Evolutionary conservation across 371 early-diverging fungal genomes (phyloP).

Genomic region (Apophysomyces variabilis): DNA sequence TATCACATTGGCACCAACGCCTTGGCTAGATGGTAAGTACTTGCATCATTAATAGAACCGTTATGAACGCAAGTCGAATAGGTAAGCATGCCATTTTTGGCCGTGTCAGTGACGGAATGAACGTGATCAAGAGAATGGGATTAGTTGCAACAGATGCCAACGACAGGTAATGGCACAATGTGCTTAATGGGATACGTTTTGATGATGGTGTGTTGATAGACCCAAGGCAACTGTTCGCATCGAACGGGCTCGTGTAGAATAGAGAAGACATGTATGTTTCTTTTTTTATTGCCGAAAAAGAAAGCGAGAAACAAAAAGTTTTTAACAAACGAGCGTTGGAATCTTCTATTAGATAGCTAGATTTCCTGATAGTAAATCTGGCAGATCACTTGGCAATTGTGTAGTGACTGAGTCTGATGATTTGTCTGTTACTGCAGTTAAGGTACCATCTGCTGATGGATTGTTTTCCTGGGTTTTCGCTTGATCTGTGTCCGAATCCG

Average conservation of each 20-base stretch:
- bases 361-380: too few species aligned
- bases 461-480: too few species aligned
- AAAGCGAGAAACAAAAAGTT: neutral
- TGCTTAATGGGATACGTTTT: neutral
- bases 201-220: slow-evolving; percentile 14
- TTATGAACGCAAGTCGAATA: slow-evolving; percentile 1
- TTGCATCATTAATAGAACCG: neutral
- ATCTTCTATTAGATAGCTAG: too few species aligned
- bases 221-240: slow-evolving; percentile 49
- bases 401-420: too few species aligned
- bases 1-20: slow-evolving; percentile 69
- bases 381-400: too few species aligned
- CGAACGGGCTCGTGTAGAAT: slow-evolving; percentile 38
- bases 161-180: slow-evolving; percentile 45
- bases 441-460: too few species aligned
- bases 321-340: neutral
- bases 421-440: too few species aligned
- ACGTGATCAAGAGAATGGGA: slow-evolving; percentile 73
- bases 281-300: neutral
- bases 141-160: slow-evolving; percentile 65
- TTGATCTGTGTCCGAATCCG: too few species aligned
- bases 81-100: slow-evolving; percentile 79
- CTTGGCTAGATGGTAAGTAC: slow-evolving; percentile 75
- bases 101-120: slow-evolving; percentile 69
- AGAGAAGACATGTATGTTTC: slow-evolving; percentile 8